phyloP scores from a whole-genome alignment of 768 basidiomycete genomes.

The Tylopilus rubrobrunneus region DNA sequence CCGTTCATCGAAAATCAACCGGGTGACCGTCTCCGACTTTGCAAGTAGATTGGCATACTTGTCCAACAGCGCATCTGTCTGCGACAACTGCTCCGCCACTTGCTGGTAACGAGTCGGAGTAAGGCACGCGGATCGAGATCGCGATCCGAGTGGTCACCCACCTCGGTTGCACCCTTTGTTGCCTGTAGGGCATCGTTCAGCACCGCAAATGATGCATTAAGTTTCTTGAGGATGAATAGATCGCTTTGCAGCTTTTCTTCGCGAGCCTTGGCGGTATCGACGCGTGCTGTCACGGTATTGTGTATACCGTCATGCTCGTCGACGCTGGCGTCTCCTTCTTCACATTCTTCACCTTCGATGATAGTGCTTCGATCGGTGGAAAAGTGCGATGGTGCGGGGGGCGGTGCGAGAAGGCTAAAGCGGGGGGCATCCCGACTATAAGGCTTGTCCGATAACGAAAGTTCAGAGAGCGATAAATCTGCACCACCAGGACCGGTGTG shows the following conservation, averaged over 20 bases:
- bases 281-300: slow-evolving; percentile 23
- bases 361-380: slow-evolving; percentile 24
- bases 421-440: slow-evolving; percentile 27
- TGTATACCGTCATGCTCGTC: slow-evolving; percentile 17
- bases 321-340: slow-evolving; percentile 9
- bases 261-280: slow-evolving; percentile 35
- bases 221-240: slow-evolving; percentile 64
- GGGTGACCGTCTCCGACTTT: slow-evolving; percentile 64
- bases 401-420: slow-evolving; percentile 32
- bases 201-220: slow-evolving; percentile 64
- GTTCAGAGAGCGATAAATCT: slow-evolving; percentile 57
- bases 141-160: slow-evolving; percentile 27
- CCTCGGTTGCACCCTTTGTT: slow-evolving; percentile 68
- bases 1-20: slow-evolving; percentile 69
- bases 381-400: slow-evolving; percentile 15
- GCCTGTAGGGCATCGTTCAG: slow-evolving; percentile 67
- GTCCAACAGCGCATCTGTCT: slow-evolving; percentile 71
- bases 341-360: slow-evolving; percentile 22
- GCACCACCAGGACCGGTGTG: slow-evolving; percentile 42
- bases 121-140: not conserved
- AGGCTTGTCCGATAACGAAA: slow-evolving; percentile 41
- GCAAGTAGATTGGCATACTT: slow-evolving; percentile 69
- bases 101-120: slow-evolving; percentile 38
- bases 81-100: slow-evolving; percentile 59
- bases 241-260: slow-evolving; percentile 78